phyloP scores from a whole-genome alignment of 2,329 filamentous ascomycete species.

The Fusarium aywerte region DNA sequence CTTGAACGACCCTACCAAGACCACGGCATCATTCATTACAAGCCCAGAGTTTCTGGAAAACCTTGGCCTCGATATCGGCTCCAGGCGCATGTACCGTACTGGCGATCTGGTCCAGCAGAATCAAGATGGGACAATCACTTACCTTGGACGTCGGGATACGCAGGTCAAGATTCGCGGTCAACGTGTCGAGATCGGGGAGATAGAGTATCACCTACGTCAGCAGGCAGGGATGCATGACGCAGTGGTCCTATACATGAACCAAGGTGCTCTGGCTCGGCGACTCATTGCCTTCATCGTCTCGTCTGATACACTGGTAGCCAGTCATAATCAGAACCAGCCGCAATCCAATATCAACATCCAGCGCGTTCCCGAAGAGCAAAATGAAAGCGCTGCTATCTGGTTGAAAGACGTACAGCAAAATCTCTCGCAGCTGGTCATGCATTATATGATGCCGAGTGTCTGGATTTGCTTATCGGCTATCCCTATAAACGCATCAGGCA shows the following conservation, averaged over 20 bases:
- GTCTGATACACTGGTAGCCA: background rate
- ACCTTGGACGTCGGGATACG: background rate
- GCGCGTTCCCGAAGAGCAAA: background rate
- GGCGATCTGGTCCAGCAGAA: background rate
- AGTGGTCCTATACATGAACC: background rate
- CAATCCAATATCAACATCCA: background rate
- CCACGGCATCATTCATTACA: background rate
- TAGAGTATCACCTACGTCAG: background rate
- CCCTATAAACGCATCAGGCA: constrained; percentile 2
- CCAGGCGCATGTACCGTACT: background rate
- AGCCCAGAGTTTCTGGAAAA: background rate
- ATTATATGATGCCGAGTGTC: constrained; percentile 6
- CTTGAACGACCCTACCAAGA: background rate
- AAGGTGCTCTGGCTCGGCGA: background rate
- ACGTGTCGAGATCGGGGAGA: background rate
- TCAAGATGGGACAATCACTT: background rate
- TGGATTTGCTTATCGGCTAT: background rate
- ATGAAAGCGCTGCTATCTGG: background rate
- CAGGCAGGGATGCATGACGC: background rate
- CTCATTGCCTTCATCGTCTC: background rate
- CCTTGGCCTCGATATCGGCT: background rate
- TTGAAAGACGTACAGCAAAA: background rate
- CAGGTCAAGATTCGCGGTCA: constrained; percentile 6
- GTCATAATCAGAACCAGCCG: background rate
- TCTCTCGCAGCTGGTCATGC: constrained; percentile 4